A percentile compares a stretch with the other conserved stretches of the same genome.
Conservation (phyloP, 441 rosid species). For the Bocquillonia castaneifolia region DNA sequence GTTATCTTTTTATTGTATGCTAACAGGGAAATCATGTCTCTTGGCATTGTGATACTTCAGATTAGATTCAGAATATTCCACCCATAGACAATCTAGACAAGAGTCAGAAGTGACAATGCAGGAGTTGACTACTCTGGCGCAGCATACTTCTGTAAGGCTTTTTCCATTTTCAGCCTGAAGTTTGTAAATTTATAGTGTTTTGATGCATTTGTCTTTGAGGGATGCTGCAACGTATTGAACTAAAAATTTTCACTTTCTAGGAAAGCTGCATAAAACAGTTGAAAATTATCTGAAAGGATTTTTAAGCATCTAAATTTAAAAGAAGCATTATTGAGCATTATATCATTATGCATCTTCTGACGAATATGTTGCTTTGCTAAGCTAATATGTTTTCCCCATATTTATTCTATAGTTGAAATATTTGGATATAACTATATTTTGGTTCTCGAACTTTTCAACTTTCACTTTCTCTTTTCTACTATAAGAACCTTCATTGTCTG, state of each 20-base stretch:
- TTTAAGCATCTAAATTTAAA: background rate
- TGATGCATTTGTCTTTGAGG: background rate
- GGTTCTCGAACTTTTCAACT: slow-evolving; percentile 7
- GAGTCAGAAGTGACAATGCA: slow-evolving; percentile 60
- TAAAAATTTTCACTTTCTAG: background rate
- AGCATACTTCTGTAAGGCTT: slow-evolving; percentile 67
- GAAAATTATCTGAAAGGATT: background rate
- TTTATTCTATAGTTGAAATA: slow-evolving; percentile 5
- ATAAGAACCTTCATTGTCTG: slow-evolving; percentile 18
- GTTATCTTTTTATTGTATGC: slow-evolving; percentile 11
- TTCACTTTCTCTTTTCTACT: slow-evolving; percentile 6
- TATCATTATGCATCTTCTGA: background rate
- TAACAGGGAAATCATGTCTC: slow-evolving; percentile 21
- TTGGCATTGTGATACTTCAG: slow-evolving; percentile 36
- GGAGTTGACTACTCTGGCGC: slow-evolving; percentile 64
- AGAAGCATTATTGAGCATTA: background rate
- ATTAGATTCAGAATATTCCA: slow-evolving; percentile 44
- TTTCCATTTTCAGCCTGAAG: background rate
- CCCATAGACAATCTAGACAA: slow-evolving; percentile 32
- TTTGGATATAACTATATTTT: background rate
- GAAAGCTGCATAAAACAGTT: background rate
- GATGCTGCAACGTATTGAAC: slow-evolving; percentile 8
- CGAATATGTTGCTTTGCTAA: background rate
- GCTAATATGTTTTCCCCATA: background rate
- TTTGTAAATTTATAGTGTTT: background rate